phyloP scores from a whole-genome alignment of 2,329 filamentous ascomycete species.

The Coniochaeta ligniaria region DNA sequence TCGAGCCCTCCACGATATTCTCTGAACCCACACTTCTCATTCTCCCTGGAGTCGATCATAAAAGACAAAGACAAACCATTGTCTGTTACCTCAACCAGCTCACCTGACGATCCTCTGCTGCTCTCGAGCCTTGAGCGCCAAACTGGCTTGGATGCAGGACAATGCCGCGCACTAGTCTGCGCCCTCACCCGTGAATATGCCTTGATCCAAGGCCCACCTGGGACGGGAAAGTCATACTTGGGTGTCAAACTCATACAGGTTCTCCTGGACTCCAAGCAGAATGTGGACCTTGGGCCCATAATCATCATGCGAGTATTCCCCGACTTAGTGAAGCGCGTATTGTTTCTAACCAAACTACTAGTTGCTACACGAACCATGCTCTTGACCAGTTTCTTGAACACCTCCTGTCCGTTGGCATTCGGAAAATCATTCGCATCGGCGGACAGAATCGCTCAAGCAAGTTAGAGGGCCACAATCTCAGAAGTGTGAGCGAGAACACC shows the following conservation, averaged over 20 bases:
- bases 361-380: slow-evolving; percentile 39
- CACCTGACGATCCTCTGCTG: neutral
- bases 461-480: slow-evolving; percentile 44
- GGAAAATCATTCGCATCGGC: slow-evolving; percentile 55
- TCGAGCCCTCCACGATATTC: neutral
- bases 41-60: neutral
- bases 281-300: slow-evolving; percentile 38
- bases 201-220: slow-evolving; percentile 63
- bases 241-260: slow-evolving; percentile 53
- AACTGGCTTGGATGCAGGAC: slow-evolving; percentile 39
- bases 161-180: slow-evolving; percentile 43
- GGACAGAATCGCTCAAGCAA: slow-evolving; percentile 46
- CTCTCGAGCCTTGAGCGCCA: slow-evolving; percentile 8
- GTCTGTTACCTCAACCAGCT: too few species aligned
- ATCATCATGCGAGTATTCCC: slow-evolving; percentile 16
- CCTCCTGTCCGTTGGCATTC: slow-evolving; percentile 37
- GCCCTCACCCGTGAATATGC: slow-evolving; percentile 46
- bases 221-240: slow-evolving; percentile 60
- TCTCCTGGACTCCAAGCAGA: slow-evolving; percentile 34
- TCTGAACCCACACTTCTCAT: neutral
- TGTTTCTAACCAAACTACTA: too few species aligned
- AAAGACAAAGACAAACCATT: neutral
- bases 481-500: slow-evolving; percentile 21
- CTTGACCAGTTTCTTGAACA: slow-evolving; percentile 54
- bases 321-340: too few species aligned